Conservation (phyloP, 2,329 filamentous ascomycete species). For the Reticulascus tulasneorum region DNA sequence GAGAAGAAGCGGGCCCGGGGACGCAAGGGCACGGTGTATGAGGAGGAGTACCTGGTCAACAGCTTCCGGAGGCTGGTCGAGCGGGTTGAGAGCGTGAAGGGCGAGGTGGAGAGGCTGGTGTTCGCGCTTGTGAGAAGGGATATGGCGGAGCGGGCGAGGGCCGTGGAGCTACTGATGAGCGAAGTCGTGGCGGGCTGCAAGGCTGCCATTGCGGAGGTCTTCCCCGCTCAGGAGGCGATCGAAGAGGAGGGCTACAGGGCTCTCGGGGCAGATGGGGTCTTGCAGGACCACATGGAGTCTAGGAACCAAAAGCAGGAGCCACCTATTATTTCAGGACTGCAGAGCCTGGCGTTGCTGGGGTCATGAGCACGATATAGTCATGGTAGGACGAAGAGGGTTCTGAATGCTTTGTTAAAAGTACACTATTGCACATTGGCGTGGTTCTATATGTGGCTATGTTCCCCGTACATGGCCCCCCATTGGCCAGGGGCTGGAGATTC, state of each 20-base stretch:
- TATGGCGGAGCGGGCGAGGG: slow-evolving; percentile 83
- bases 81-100: slow-evolving; percentile 67
- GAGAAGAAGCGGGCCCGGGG: slow-evolving; percentile 93
- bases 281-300: slow-evolving; percentile 46
- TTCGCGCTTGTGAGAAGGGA: slow-evolving; percentile 72
- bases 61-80: slow-evolving; percentile 80
- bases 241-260: slow-evolving; percentile 18
- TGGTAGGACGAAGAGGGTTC: neutral
- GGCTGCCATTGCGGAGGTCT: slow-evolving; percentile 68
- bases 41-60: slow-evolving; percentile 94
- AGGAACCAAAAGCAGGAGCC: slow-evolving; percentile 41
- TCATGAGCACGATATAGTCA: slow-evolving; percentile 20
- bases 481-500: too few relatives aligned
- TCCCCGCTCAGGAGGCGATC: slow-evolving; percentile 29
- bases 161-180: slow-evolving; percentile 68
- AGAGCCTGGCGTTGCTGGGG: slow-evolving; percentile 48
- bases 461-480: too few relatives aligned
- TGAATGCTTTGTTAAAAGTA: slow-evolving; percentile 14
- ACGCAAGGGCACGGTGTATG: slow-evolving; percentile 95
- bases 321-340: slow-evolving; percentile 44
- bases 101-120: slow-evolving; percentile 71
- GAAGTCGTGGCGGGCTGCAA: slow-evolving; percentile 71
- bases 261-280: slow-evolving; percentile 27
- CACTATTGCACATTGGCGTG: slow-evolving; percentile 16
- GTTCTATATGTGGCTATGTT: too few relatives aligned